Base-by-base conservation (phyloP, 1,139 yeast species). In the Diutina ranongensis region DNA sequence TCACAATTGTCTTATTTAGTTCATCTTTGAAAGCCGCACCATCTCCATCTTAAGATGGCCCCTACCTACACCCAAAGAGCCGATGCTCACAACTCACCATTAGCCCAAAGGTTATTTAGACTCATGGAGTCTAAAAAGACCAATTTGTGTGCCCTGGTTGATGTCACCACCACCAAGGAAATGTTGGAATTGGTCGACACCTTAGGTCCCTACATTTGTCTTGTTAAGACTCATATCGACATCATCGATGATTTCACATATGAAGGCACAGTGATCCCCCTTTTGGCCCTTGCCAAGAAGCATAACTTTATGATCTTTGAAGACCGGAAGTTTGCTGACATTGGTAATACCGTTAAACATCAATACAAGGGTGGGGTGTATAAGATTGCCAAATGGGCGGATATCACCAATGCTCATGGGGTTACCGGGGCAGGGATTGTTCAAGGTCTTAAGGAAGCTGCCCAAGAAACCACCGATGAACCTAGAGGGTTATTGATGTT, bases 401-500 rank as follows among this genome's bases (percentile, higher is more conserved):
- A 94, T 58, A 86, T 94, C 51, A 89, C 97, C 45, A 94, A 94
- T 61, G 98, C 97, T 0, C 99, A 94, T 57, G 94, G 97, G 48
- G 89, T 94, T 25, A 92, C 98, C 1, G 99, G 99, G 10, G 80
- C 82, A 0, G 97, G 98, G 4, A 84, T 94, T 46, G 94, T 94
- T 4, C 71, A 78, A 47, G 99, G 98, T 0, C 71, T 94, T 54
- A 83, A 83, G 54, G 83, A 80, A 55, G 97, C 92, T 12, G 94
- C 94, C 8, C 55, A 64, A 36, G 95, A 88, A 55, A 69, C 80
- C 42, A 59, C 69, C 12, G 68, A 67, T 42, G 79, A 72, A 50
- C 89, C 94, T 47, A 76, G 98, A 55, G 98, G 97, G 1, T 72
- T 92, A 52, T 67, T 94, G 51, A 87, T 94, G 95, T 76, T 94